Base-by-base conservation (phyloP, 208 protist species). In the Leishmania tarentolae region DNA sequence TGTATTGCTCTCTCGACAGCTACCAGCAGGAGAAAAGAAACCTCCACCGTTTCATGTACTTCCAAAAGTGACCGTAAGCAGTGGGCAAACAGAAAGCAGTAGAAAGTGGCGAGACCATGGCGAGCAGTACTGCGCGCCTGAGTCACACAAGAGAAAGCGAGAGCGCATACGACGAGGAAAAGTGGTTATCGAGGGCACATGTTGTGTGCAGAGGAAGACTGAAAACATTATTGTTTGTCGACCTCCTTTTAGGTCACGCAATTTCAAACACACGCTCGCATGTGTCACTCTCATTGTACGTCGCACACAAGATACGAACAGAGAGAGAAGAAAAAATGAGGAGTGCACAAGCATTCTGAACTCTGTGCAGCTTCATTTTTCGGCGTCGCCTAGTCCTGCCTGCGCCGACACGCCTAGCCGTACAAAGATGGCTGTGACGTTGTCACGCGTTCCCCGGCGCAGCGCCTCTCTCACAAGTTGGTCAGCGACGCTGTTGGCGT, bases 401-500 rank as follows among this genome's bases (percentile, higher is more conserved):
- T n/a, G 53, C 74, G 74, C 35, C 19, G 59, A 24, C 61, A 11
- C 61, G 31, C 79, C 86, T 7, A 88, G 59, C 3, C 69, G 35
- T 17, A 95, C 92, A 74, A 96, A 88, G 19, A 94, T 66, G n/a
- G 92, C 93, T 4, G 93, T 97, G 44, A 98, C 86, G 81, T 98
- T 98, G 75, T 98, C 93, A 0, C 88, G 93, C 52, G 86, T 91
- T 40, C 94, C 94, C 21, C 88, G 88, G 47, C 76, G 61, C 42
- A 98, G 85, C 7, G 93, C 93, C 74, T 91, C 90, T 40, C 91
- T 65, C 17, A 94, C 88, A 28, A 97, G 85, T 61, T 87, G 87
- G 83, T 96, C 90, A 0, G 91, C 88, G 53, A 96, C 87, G 21
- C 56, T 76, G 46, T 93, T 79, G 46, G 91, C 84, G 5, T 81